Conservation (phyloP, 164 flowering plant genomes). For the Umbellularia californica region DNA sequence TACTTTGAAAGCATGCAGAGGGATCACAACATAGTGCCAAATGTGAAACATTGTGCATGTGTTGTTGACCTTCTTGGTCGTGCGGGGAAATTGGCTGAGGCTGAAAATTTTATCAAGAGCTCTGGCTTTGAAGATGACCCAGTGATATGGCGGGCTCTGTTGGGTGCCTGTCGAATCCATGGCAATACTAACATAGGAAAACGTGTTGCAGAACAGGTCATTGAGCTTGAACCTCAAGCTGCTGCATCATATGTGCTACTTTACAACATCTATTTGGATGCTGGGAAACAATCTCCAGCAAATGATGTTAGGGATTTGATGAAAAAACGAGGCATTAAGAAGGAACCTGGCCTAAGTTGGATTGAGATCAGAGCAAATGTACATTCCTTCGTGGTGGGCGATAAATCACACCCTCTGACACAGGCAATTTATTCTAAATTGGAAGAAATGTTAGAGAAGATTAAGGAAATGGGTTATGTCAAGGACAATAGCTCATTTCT, state of each 20-base stretch:
- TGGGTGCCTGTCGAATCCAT: slow-evolving; percentile 52
- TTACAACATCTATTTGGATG: slow-evolving; percentile 45
- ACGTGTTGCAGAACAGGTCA: slow-evolving; percentile 43
- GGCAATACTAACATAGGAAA: slow-evolving; percentile 29
- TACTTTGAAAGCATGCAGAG: slow-evolving; percentile 43
- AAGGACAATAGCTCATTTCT: slow-evolving; percentile 2
- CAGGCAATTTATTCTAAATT: slow-evolving; percentile 29
- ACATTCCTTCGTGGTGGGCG: slow-evolving; percentile 48
- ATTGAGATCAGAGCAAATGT: slow-evolving; percentile 39
- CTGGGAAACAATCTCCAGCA: slow-evolving; percentile 31
- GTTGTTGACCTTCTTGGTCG: slow-evolving; percentile 61
- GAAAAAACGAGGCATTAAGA: slow-evolving; percentile 43
- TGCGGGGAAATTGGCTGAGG: slow-evolving; percentile 55
- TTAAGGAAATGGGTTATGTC: slow-evolving; percentile 23
- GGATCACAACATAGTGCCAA: slow-evolving; percentile 29
- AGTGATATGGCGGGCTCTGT: slow-evolving; percentile 52
- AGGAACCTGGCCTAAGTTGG: slow-evolving; percentile 68
- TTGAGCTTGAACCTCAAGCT: slow-evolving; percentile 60
- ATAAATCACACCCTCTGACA: slow-evolving; percentile 32
- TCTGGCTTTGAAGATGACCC: slow-evolving; percentile 43
- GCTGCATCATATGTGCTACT: slow-evolving; percentile 57
- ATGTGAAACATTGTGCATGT: slow-evolving; percentile 49
- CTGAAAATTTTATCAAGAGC: slow-evolving; percentile 39
- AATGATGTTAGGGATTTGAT: slow-evolving; percentile 41
- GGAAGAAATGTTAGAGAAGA: slow-evolving; percentile 36